A percentile compares a stretch with the other conserved stretches of the same genome.
Conservation (phyloP, 805 yeast genomes). For the Zygosaccharomyces rouxii region DNA sequence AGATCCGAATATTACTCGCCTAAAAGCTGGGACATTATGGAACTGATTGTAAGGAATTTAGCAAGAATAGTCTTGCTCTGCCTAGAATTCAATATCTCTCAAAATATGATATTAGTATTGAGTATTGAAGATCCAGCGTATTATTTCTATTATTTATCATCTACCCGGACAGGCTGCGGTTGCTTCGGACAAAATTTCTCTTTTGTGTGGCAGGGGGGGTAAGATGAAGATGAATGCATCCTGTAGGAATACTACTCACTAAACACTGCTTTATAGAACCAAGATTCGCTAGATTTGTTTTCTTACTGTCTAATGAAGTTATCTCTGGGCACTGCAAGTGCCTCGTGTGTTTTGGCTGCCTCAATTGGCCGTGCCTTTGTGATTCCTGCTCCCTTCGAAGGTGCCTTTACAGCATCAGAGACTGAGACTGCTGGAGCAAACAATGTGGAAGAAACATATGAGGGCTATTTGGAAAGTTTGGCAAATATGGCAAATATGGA, state of each 20-base stretch:
- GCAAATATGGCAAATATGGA: constrained; percentile 5
- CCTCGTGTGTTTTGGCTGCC: constrained; percentile 8
- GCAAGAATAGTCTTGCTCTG: no score
- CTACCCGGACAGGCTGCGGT: not conserved
- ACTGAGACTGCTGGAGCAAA: not conserved
- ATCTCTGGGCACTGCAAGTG: constrained; percentile 16
- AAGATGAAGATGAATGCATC: not conserved
- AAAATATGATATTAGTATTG: no score
- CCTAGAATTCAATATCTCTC: no score
- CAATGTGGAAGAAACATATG: constrained; percentile 7
- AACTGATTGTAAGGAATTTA: no score
- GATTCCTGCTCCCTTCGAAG: constrained; percentile 27
- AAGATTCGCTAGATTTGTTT: no score
- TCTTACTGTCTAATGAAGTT: constrained; percentile 9
- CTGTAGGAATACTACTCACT: not conserved
- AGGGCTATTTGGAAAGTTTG: constrained; percentile 3
- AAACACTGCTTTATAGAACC: not conserved
- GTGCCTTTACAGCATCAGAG: constrained; percentile 21
- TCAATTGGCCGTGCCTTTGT: constrained; percentile 23
- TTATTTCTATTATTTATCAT: not conserved
- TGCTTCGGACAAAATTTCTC: not conserved
- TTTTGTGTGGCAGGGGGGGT: not conserved
- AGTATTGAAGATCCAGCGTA: not conserved
- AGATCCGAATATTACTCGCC: not conserved
- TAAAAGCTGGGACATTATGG: no score